Percentiles rank a stretch among this genome's conserved stretches.
Evolutionary conservation across 1,284 basidiomycete species (phyloP).

Genomic region (Grifola frondosa): DNA sequence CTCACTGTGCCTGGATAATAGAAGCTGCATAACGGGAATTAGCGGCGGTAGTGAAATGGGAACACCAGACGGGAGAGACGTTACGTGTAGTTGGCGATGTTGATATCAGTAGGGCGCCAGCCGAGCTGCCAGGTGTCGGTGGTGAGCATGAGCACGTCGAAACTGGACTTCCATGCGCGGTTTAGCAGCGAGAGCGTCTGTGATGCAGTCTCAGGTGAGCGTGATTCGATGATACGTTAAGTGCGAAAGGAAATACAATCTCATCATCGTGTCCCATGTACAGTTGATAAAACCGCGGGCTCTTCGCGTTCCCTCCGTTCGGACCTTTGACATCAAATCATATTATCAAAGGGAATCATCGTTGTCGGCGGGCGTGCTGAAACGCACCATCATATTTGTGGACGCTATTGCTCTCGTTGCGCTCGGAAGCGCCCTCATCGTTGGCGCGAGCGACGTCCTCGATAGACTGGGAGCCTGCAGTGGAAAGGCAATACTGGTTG

Average conservation of each 20-base stretch:
- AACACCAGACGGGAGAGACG: conserved; percentile 11
- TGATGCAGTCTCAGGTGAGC: not conserved
- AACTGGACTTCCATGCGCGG: conserved; percentile 49
- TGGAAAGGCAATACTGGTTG: conserved; percentile 55
- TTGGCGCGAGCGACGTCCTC: conserved; percentile 54
- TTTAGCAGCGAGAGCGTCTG: conserved; percentile 46
- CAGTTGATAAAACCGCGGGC: conserved; percentile 58
- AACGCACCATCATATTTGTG: conserved; percentile 30
- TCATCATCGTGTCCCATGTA: conserved; percentile 62
- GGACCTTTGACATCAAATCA: conserved; percentile 23
- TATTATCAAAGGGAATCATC: too few relatives aligned
- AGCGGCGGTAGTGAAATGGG: not conserved
- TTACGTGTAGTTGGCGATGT: conserved; percentile 50
- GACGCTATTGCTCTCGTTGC: conserved; percentile 40
- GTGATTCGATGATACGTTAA: not conserved
- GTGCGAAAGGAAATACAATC: conserved; percentile 28
- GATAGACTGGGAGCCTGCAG: conserved; percentile 52
- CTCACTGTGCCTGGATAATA: conserved; percentile 42
- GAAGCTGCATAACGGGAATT: conserved; percentile 29
- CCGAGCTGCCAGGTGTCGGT: conserved; percentile 64
- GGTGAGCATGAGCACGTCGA: conserved; percentile 53
- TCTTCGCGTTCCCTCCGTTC: conserved; percentile 38
- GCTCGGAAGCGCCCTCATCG: conserved; percentile 37
- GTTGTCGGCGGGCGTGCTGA: not conserved
- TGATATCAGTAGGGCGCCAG: conserved; percentile 58